phyloP scores from a whole-genome alignment of 2,329 filamentous ascomycete genomes.

The Phymatotrichopsis omnivora region DNA sequence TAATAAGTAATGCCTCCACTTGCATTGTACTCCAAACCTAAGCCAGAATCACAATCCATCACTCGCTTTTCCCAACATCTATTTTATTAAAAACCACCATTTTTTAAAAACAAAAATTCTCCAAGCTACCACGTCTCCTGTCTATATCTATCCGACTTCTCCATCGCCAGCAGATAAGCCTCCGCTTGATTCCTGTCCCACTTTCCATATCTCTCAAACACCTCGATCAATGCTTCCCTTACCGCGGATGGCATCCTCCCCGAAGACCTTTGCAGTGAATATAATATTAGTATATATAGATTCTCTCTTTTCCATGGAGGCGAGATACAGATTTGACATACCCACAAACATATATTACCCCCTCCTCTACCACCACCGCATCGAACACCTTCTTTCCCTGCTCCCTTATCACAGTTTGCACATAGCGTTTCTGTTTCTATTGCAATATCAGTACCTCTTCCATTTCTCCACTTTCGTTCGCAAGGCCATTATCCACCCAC shows the following conservation, averaged over 20 bases:
- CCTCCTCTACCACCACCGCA: slow-evolving; percentile 43
- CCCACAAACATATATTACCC: slow-evolving; percentile 49
- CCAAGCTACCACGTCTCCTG: slow-evolving; percentile 56
- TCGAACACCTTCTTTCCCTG: slow-evolving; percentile 42
- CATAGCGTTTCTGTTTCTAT: slow-evolving; percentile 59
- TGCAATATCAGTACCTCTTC: slow-evolving; percentile 40
- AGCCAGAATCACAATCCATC: too few relatives aligned
- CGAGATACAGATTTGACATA: too few relatives aligned
- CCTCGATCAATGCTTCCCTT: slow-evolving; percentile 54
- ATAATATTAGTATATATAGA: slow-evolving; percentile 44
- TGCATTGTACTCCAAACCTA: too few relatives aligned
- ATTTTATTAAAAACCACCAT: too few relatives aligned
- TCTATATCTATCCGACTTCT: slow-evolving; percentile 52
- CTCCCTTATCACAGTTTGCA: slow-evolving; percentile 52
- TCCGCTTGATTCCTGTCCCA: slow-evolving; percentile 44
- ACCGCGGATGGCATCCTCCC: slow-evolving; percentile 64
- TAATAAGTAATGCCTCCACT: too few relatives aligned
- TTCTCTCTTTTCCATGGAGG: background rate
- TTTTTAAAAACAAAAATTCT: too few relatives aligned
- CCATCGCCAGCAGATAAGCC: slow-evolving; percentile 46
- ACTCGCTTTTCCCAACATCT: too few relatives aligned
- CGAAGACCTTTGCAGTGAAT: too few relatives aligned
- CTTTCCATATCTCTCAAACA: slow-evolving; percentile 40
- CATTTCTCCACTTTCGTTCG: background rate
- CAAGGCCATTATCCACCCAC: background rate